These are phyloP conservation scores for Abrus pulchellus DNA, from an alignment of 306 rosid species.

Conservation along the genomic window DNA sequence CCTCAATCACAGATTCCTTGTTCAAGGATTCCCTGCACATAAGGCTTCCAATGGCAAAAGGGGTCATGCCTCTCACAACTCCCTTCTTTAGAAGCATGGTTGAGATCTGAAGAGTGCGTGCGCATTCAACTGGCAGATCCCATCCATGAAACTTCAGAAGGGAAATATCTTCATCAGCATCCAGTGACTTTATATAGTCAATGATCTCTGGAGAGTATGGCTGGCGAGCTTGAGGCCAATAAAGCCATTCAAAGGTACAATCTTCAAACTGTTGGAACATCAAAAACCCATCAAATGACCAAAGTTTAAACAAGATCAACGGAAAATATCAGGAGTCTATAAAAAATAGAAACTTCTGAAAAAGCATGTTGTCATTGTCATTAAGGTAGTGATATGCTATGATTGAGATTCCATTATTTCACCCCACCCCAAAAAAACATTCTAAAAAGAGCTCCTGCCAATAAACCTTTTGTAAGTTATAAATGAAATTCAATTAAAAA, in stretches of 20 bases:
- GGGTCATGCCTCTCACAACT: constrained; percentile 77
- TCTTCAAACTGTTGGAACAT: constrained; percentile 80
- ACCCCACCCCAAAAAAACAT: neutral
- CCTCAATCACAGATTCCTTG: constrained; percentile 82
- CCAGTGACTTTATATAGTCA: constrained; percentile 76
- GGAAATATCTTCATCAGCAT: constrained; percentile 85
- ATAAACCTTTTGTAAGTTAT: constrained; percentile 15
- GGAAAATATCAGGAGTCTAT: constrained; percentile 10
- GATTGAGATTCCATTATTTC: neutral
- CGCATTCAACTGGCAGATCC: constrained; percentile 76
- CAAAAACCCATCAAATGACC: constrained; percentile 27
- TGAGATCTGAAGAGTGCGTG: constrained; percentile 83
- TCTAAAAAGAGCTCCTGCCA: neutral
- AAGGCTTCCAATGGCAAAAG: constrained; percentile 81
- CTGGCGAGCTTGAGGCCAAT: constrained; percentile 94
- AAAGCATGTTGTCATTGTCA: constrained; percentile 1
- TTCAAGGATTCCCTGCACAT: constrained; percentile 82
- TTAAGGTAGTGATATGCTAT: neutral
- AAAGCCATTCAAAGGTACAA: constrained; percentile 97
- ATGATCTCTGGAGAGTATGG: constrained; percentile 70
- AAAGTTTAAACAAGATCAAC: constrained; percentile 11
- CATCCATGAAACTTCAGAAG: constrained; percentile 91
- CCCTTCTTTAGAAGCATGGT: constrained; percentile 97
- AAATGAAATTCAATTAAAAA: constrained; percentile 21
- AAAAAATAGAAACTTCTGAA: constrained; percentile 15